Conservation (phyloP, 192 early-diverging fungal genomes). For the Geosiphon pyriformis region DNA sequence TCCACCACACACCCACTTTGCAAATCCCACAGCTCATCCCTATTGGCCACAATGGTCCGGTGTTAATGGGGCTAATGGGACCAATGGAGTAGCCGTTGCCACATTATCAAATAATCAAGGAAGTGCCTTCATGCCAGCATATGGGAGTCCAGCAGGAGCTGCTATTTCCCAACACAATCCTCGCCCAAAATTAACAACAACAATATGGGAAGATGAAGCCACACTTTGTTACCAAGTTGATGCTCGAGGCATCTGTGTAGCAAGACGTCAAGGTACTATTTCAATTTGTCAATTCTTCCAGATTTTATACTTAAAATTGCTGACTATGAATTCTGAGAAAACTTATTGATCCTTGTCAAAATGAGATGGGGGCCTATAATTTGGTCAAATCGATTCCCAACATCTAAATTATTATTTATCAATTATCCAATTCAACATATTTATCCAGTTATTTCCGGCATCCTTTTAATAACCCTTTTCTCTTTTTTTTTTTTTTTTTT, state of each 20-base stretch:
- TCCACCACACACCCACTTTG: conserved; percentile 16
- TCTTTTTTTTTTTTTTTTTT: neutral
- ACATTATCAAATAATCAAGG: neutral
- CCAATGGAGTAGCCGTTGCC: conserved; percentile 7
- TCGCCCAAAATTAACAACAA: conserved; percentile 59
- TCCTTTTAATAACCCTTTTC: neutral
- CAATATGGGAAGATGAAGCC: conserved; percentile 80
- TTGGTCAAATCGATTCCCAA: too few relatives aligned
- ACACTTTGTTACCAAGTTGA: conserved; percentile 79
- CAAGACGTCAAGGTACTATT: conserved; percentile 57
- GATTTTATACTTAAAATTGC: conserved; percentile 1
- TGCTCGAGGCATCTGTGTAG: conserved; percentile 73
- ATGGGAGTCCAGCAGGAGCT: neutral
- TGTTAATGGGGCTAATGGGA: conserved; percentile 2
- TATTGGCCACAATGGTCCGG: neutral
- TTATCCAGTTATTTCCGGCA: neutral
- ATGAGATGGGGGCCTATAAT: too few relatives aligned
- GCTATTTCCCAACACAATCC: conserved; percentile 1
- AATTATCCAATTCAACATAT: too few relatives aligned
- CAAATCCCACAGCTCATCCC: conserved; percentile 4
- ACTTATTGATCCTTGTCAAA: too few relatives aligned
- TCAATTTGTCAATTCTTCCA: neutral
- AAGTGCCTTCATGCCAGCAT: conserved; percentile 23
- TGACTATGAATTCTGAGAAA: too few relatives aligned
- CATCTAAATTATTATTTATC: too few relatives aligned